Base-by-base conservation (phyloP, 805 yeast species). In the Wickerhamomyces chaumierensis region DNA sequence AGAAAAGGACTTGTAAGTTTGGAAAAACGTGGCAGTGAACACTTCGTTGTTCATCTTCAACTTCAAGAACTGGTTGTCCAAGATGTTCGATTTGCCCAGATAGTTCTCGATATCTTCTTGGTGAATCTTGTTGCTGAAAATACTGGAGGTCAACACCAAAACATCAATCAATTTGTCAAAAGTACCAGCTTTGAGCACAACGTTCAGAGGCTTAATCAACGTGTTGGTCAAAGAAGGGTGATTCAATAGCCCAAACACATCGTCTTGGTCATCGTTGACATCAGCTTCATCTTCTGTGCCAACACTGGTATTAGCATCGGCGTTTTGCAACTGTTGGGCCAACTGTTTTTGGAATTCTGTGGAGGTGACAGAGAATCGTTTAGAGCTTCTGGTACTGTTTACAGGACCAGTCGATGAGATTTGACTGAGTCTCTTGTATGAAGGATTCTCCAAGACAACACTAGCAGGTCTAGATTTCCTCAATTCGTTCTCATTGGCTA, bases 121-220 rank as follows among this genome's bases (percentile, higher is more conserved):
- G 27, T 60, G 60, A 9, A 74, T 66, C 31, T 53, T 50, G 31
- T 61, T 62, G 2, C 68, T 62, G 52, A 75, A 86, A 39, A 72
- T 75, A 48, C 71, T 72, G 31, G 72, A 79, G 17, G 82, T 90
- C 55, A 73, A 66, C 5, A 90, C 86, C 37, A 90, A 60, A 18
- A 88, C 68, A 57, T 90, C 96, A 39, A 87, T 68, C 48, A 90
- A 66, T 48, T 77, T 75, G 34, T 84, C 92, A 40, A 85, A 59
- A 1, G 83, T 69, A 1, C 92, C 92, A 3, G 84, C 73, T 48
- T 77, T 78, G 20, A 75, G 59, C 6, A 71, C 79, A 7, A 74
- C 79, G 39, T 60, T 56, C 18, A 39, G 51, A 17, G 48, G 63
- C 41, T 48, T 63, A 45, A 39, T 38, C 29, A 52, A 34, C 1